Conservation (phyloP, 2,329 filamentous ascomycete genomes). For the Claviceps purpurea region DNA sequence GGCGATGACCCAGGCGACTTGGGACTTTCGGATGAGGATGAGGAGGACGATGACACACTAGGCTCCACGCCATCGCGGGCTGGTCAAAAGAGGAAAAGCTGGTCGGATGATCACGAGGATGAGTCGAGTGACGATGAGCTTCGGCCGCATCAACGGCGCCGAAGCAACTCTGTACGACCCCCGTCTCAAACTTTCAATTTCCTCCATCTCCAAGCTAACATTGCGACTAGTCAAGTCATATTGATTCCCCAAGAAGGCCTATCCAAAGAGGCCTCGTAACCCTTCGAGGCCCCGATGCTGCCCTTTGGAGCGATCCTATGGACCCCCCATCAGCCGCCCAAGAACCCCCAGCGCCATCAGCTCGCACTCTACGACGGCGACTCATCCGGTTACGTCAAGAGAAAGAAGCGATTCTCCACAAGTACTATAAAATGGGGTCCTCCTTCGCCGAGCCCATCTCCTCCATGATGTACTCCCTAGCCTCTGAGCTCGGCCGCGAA, state of each 20-base stretch:
- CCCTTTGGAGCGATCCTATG: slow-evolving; percentile 33
- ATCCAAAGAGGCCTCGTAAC: slow-evolving; percentile 46
- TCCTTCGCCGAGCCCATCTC: slow-evolving; percentile 93
- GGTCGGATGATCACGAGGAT: slow-evolving; percentile 56
- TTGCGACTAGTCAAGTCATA: slow-evolving; percentile 43
- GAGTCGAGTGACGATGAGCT: slow-evolving; percentile 61
- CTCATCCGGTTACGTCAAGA: slow-evolving; percentile 63
- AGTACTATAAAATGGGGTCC: slow-evolving; percentile 76
- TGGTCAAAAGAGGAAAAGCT: slow-evolving; percentile 68
- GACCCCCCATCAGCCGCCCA: slow-evolving; percentile 47
- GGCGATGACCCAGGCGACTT: slow-evolving; percentile 58
- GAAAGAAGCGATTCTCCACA: slow-evolving; percentile 61
- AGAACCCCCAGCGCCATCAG: slow-evolving; percentile 50
- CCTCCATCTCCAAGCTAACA: background rate
- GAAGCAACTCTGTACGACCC: slow-evolving; percentile 69
- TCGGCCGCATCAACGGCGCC: slow-evolving; percentile 63
- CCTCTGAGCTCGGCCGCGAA: slow-evolving; percentile 87
- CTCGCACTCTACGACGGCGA: slow-evolving; percentile 56
- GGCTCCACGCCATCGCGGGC: slow-evolving; percentile 25
- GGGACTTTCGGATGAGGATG: slow-evolving; percentile 44
- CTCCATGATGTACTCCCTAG: slow-evolving; percentile 85
- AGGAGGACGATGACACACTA: slow-evolving; percentile 39
- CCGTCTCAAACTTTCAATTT: background rate
- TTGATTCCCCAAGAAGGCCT: slow-evolving; percentile 50
- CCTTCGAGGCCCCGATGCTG: slow-evolving; percentile 31